Evolutionary conservation across 441 rosid genomes (phyloP), one percentile per base, ranked within the genome.

Genomic region (Populus tomentosa): DNA sequence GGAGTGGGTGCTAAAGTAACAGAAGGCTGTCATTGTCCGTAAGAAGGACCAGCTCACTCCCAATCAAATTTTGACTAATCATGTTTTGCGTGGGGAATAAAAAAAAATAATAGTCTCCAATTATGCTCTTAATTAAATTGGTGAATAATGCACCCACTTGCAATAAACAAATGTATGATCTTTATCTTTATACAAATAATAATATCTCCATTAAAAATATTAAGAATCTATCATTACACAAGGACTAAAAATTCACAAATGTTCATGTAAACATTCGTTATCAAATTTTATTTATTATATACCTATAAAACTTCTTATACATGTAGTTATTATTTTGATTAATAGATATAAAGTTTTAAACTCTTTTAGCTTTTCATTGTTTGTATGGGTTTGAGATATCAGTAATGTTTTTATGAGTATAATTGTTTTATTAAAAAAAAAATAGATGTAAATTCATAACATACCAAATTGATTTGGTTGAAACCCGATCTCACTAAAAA

Each of bases 1-100:
- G 69, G 35, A 32, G 30, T 4, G 16, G 53, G 7, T 28, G 72
- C 73, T 75, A 68, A 35, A 75, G 36, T 56, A 66, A 75, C 77
- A 28, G 68, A 9, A 46, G 28, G 70, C 16, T 67, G 38, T 75
- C 56, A 14, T 68, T 32, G 67, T 68, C 59, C 35, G 21, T 2
- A 28, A 21, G 33, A 21, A 33, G 30, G 73, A 75, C 67, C 72
- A 67, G 14, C 78, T 67, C 53, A 0, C 53, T n/a, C 62, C 7
- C 32, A 14, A 13, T 53, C 67, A 21, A 46, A 38, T 46, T 42
- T 32, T 75, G 71, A 40, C 63, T 18, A 18, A 3, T 26, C 13
- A 61, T 18, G 13, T 64, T 46, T 42, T 3, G 18, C 42, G 33
- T 32, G 33, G 67, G 67, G 50, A 72, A 30, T 72, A 30, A 56